phyloP scores from a whole-genome alignment of 1,139 yeast species.

The Entelexis paramagnoliae region DNA sequence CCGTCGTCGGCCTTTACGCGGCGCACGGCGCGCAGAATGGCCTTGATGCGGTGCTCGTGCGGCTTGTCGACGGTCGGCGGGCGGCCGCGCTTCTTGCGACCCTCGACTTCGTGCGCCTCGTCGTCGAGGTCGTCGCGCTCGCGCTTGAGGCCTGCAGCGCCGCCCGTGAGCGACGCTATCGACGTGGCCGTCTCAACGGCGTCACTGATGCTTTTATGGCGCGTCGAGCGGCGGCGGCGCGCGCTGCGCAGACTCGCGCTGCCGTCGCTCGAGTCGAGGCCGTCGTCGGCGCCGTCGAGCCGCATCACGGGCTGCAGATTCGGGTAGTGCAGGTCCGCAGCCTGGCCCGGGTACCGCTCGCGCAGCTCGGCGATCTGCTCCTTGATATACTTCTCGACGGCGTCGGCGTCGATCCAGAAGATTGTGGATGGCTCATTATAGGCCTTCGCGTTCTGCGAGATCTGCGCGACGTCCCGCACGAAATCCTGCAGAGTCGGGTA shows the following conservation, averaged over 20 bases:
- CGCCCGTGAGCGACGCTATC: conserved; percentile 15
- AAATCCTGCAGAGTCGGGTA: conserved; percentile 59
- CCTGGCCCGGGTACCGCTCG: conserved; percentile 32
- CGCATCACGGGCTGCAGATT: conserved; percentile 56
- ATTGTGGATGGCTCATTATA: conserved; percentile 63
- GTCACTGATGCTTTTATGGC: conserved; percentile 18
- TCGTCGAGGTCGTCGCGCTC: conserved; percentile 24
- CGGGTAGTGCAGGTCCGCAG: conserved; percentile 37
- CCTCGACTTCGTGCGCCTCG: conserved; percentile 32
- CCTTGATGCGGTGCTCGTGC: conserved; percentile 82
- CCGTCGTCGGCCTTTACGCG: conserved; percentile 49
- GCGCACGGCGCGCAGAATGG: conserved; percentile 69
- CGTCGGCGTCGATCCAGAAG: conserved; percentile 61
- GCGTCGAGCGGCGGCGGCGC: conserved; percentile 20
- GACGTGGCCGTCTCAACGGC: conserved; percentile 19
- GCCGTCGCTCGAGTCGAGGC: conserved; percentile 28
- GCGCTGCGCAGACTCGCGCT: conserved; percentile 21
- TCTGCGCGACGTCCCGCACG: conserved; percentile 66
- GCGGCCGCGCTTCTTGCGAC: conserved; percentile 58
- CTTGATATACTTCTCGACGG: conserved; percentile 52
- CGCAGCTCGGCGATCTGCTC: conserved; percentile 47
- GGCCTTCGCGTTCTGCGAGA: conserved; percentile 80
- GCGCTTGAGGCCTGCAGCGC: conserved; percentile 9
- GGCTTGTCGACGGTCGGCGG: conserved; percentile 95
- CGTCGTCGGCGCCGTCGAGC: conserved; percentile 13